Evolutionary conservation across 164 flowering plant species (phyloP), one percentile per base, ranked within the genome.

Genomic region (Akebia trifoliata): DNA sequence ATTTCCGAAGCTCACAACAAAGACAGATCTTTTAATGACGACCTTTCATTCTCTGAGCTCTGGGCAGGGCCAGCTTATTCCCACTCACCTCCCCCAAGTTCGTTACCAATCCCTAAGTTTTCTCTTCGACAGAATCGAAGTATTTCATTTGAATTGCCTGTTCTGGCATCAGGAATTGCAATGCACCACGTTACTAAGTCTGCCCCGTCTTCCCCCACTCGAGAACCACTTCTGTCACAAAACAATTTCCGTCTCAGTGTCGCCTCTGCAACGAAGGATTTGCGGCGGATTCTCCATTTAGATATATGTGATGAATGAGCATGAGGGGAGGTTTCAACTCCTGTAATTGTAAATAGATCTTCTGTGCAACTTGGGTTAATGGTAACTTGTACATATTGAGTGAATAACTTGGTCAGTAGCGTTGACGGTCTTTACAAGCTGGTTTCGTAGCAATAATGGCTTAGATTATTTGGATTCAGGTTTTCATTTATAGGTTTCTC

Each of bases 61-160:
- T 84, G 83, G 90, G 87, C 97, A 8, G 83, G 97, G 5, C 92
- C 85, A 12, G 61, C 95, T 0, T 87, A 87, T 68, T 82, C 91
- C 1, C 79, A 86, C 70, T 92, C 98, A 0, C 98, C 98, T 1
- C 98, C 95, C 4, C 95, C 98, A 0, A 89, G 95, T 71, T 92
- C 96, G 1, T 65, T 92, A 69, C 98, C 98, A 6, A 79, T 89
- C 6, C 98, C 98, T 9, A 89, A 86, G 50, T 92, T 92, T 59
- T 80, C 82, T 4, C 58, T 81, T 24, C 56, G 65, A 22, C 82
- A 78, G 32, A 89, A 89, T 60, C 70, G 98, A 28, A 77, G 86
- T 50, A 74, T 72, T 17, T 92, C 98, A 0, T 86, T 91, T 64
- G 90, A 86, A 6, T 60, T 82, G 47, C 87, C 86, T 22, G 24